Percentiles rank a stretch among this genome's conserved stretches.
phyloP scores from a whole-genome alignment of 2,329 filamentous ascomycete genomes.

The Sclerotinia sclerotiorum region DNA sequence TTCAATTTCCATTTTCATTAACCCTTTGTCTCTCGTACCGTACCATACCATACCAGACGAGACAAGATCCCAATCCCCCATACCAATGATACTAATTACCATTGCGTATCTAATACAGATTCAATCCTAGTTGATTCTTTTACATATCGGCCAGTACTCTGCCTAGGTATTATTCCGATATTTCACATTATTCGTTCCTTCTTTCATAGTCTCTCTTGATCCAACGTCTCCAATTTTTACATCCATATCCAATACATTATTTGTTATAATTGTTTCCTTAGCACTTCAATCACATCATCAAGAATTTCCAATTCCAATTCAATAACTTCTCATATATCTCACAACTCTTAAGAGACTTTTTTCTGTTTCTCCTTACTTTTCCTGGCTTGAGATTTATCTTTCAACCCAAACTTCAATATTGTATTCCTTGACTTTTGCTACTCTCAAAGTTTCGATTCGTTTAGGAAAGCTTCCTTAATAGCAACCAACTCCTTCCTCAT shows the following conservation, averaged over 20 bases:
- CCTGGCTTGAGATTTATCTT: background rate
- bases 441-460: conserved; percentile 4
- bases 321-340: background rate
- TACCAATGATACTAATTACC: conserved; percentile 16
- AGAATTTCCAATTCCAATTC: background rate
- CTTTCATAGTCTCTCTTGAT: conserved; percentile 2
- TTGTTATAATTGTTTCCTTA: conserved; percentile 11
- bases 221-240: conserved; percentile 19
- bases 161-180: conserved; percentile 19
- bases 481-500: background rate
- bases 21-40: conserved; percentile 15
- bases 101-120: conserved; percentile 17
- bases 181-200: conserved; percentile 17
- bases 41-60: background rate
- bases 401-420: conserved; percentile 1
- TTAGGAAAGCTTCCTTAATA: conserved; percentile 16
- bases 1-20: conserved; percentile 13
- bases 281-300: conserved; percentile 5
- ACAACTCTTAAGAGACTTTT: background rate
- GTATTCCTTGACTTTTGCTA: conserved; percentile 11
- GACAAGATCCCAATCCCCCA: conserved; percentile 1
- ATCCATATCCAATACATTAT: conserved; percentile 5
- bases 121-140: conserved; percentile 17
- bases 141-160: conserved; percentile 12
- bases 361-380: background rate